These are phyloP conservation scores for Cicer cuneatum DNA, from an alignment of 306 rosid species.

Conservation along the genomic window DNA sequence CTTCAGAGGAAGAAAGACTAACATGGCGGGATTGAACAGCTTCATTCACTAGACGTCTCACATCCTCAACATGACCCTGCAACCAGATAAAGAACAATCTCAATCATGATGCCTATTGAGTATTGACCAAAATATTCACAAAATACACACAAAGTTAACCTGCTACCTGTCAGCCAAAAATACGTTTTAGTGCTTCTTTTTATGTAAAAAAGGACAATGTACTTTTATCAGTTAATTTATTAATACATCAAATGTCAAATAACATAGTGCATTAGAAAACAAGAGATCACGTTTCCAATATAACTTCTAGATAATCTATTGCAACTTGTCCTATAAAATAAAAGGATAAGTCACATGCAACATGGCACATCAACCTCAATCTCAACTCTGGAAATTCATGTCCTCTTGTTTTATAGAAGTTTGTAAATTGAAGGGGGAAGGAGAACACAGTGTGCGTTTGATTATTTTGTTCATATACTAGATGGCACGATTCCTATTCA, in stretches of 20 bases:
- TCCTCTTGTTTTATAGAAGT: slow-evolving; percentile 19
- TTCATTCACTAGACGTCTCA: slow-evolving; percentile 89
- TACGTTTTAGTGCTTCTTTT: not conserved
- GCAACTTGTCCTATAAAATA: slow-evolving; percentile 10
- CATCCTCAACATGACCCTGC: slow-evolving; percentile 92
- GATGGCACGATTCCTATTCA: not conserved
- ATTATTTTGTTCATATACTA: slow-evolving; percentile 5
- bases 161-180: slow-evolving; percentile 17
- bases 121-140: slow-evolving; percentile 14
- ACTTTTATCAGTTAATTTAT: slow-evolving; percentile 11
- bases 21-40: slow-evolving; percentile 93
- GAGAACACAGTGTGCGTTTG: slow-evolving; percentile 13
- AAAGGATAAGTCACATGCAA: not conserved
- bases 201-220: slow-evolving; percentile 2
- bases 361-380: slow-evolving; percentile 11
- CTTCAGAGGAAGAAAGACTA: slow-evolving; percentile 54
- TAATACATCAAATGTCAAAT: slow-evolving; percentile 30
- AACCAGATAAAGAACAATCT: slow-evolving; percentile 47
- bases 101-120: slow-evolving; percentile 8
- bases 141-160: not conserved
- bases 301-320: slow-evolving; percentile 20
- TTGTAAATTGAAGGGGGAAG: not conserved
- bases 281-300: not conserved
- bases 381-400: slow-evolving; percentile 3
- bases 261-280: slow-evolving; percentile 1